Percentiles rank a stretch among this genome's conserved stretches.
phyloP scores from a whole-genome alignment of 345 rosid species.

The Corymbia maculata region DNA sequence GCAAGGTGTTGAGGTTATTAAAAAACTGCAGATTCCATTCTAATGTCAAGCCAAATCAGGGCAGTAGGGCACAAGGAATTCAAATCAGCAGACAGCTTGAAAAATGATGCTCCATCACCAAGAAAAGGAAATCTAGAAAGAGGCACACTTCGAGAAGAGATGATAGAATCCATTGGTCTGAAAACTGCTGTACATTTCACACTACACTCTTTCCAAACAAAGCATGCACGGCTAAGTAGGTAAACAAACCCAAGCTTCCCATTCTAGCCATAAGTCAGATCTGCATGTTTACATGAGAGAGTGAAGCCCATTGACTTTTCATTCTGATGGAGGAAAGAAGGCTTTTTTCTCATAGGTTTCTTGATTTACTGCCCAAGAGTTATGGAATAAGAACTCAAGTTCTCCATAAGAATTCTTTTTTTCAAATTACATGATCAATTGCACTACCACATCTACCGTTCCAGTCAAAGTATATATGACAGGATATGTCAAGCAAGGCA shows the following conservation, averaged over 20 bases:
- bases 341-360: not conserved
- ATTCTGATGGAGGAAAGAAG: not conserved
- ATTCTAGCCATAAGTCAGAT: not conserved
- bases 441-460: not conserved
- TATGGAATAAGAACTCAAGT: not conserved
- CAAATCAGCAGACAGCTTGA: not conserved
- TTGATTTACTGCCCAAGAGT: not conserved
- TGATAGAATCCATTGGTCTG: not conserved
- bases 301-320: not conserved
- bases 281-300: not conserved
- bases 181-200: not conserved
- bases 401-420: not conserved
- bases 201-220: not conserved
- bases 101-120: not conserved
- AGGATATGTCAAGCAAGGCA: not conserved
- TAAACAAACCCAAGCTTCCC: not conserved
- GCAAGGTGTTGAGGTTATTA: conserved; percentile 9
- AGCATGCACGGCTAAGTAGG: not conserved
- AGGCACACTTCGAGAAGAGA: not conserved
- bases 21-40: not conserved
- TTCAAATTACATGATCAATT: not conserved
- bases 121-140: not conserved
- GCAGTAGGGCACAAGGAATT: not conserved
- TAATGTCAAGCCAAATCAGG: not conserved
- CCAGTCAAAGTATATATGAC: not conserved